Conservation (phyloP, 257 asterid genomes). For the Gynochthodes officinalis region DNA sequence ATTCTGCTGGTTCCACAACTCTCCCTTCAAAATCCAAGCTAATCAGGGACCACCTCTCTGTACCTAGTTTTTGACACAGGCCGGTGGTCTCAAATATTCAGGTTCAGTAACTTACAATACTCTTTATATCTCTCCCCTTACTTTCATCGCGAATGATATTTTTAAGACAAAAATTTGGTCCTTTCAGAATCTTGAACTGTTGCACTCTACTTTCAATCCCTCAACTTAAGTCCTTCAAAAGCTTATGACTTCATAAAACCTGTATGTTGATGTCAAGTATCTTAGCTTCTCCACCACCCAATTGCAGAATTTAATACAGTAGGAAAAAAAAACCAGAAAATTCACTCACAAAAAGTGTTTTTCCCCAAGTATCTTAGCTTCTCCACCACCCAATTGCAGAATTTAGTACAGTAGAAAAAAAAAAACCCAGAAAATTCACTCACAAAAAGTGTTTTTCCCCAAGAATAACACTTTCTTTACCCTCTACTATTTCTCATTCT, state of each 20-base stretch:
- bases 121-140: background rate
- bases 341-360: background rate
- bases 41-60: slow-evolving; percentile 2
- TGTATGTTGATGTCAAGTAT: background rate
- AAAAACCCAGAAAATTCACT: background rate
- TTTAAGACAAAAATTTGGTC: background rate
- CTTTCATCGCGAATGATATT: background rate
- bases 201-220: background rate
- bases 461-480: background rate
- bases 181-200: background rate
- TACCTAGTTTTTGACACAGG: background rate
- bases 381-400: background rate
- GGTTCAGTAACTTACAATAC: background rate
- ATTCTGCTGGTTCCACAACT: background rate
- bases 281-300: background rate
- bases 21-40: background rate
- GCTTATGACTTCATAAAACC: background rate
- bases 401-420: background rate
- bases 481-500: background rate
- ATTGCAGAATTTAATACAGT: background rate
- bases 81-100: background rate
- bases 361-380: background rate
- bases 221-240: background rate
- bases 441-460: background rate
- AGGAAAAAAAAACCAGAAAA: background rate